Base-by-base conservation (phyloP, 441 rosid species). In the Aquilaria agallochum region DNA sequence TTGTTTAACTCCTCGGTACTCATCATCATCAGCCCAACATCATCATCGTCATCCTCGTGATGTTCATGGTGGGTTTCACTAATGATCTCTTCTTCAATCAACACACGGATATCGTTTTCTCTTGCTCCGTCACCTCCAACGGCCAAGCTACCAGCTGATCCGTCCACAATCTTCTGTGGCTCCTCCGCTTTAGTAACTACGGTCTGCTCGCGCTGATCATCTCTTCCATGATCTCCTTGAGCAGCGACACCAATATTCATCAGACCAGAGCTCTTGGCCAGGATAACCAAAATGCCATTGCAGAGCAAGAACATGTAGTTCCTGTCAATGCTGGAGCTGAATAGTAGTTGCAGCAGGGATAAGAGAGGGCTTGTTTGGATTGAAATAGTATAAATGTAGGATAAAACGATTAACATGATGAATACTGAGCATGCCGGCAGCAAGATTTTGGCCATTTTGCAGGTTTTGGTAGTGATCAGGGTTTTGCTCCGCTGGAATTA, bases 221-320 rank as follows among this genome's bases (percentile, higher is more conserved):
- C 49, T 2, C 5, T 27, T 50, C 1, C 5, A 31, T 15, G 42
- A 32, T 64, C 68, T 36, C 44, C 61, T 12, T 7, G n/a, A 50
- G 49, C 40, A 61, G 20, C 45, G 20, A 6, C 63, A 57, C 60
- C 42, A 56, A 68, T 68, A 15, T 54, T 58, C 27, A 66, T 59
- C 58, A 73, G 64, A 20, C 83, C 82, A 5, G 87, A 78, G 72
- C 57, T 78, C 68, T 74, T 76, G 46, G 72, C 46, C 13, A 89
- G 60, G 13, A 89, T 20, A 50, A 75, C 81, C 5, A 89, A 73
- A 58, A 89, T 87, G 5, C 88, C 92, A 68, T 89, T 89, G 70
- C 90, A 89, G 15, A 89, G 73, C 46, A 89, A 76, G 75, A 89
- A 89, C 80, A 85, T 74, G 78, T 72, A 78, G 64, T 64, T 83